Conservation (phyloP, 768 basidiomycete genomes). For the Mycena alexandri region DNA sequence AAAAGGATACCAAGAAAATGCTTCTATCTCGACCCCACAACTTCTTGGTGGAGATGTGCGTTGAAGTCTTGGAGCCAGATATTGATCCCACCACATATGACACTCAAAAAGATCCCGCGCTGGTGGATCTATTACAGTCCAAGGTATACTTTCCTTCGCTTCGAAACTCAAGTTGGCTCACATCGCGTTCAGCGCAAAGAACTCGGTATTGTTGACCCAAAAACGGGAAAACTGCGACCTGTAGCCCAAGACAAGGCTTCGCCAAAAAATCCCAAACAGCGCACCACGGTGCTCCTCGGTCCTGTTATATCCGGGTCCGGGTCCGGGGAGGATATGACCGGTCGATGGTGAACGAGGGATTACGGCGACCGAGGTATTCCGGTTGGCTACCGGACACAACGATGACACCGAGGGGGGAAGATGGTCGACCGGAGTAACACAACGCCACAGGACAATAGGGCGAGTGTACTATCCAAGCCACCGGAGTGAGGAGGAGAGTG, state of each 20-base stretch:
- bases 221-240: background rate
- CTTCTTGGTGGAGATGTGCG: constrained; percentile 11
- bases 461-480: too few species aligned
- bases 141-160: background rate
- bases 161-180: background rate
- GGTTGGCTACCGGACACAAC: too few species aligned
- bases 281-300: constrained; percentile 13
- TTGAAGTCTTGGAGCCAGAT: constrained; percentile 7
- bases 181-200: background rate
- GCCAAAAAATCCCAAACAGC: background rate
- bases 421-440: too few species aligned
- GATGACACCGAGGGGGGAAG: too few species aligned
- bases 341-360: too few species aligned
- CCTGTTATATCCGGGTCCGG: too few species aligned
- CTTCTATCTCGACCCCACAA: background rate
- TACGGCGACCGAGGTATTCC: too few species aligned
- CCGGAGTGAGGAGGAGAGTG: too few species aligned
- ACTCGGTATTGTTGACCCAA: background rate
- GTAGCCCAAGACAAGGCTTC: background rate
- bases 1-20: constrained; percentile 1
- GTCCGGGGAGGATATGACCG: too few species aligned
- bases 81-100: background rate
- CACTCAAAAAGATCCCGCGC: background rate
- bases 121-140: background rate
- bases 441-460: too few species aligned